A percentile compares a stretch with the other conserved stretches of the same genome.
Conservation (phyloP, 78 protist genomes). For the Dictyostelium citrinum region DNA sequence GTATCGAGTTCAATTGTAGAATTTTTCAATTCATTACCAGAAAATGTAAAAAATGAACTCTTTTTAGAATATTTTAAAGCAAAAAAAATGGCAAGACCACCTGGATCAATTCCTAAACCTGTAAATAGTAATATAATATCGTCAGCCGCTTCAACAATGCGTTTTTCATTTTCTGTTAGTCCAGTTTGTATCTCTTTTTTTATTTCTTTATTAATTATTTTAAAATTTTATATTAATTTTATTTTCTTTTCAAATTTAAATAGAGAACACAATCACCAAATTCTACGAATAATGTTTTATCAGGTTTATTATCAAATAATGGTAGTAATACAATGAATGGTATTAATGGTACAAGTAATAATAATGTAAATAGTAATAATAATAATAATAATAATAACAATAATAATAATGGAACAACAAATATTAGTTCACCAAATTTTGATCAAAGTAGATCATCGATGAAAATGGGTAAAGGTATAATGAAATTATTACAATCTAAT, state of each 20-base stretch:
- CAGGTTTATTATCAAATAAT: constrained; percentile 22
- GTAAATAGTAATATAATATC: neutral
- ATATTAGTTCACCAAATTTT: neutral
- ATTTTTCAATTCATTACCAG: constrained; percentile 53
- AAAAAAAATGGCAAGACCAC: constrained; percentile 32
- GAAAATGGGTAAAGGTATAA: constrained; percentile 48
- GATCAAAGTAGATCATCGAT: constrained; percentile 14
- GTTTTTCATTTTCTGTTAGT: constrained; percentile 64
- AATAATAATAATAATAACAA: constrained; percentile 8
- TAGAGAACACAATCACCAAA: constrained; percentile 54
- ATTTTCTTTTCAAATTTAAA: neutral
- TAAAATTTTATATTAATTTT: neutral
- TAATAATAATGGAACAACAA: neutral
- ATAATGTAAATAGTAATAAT: neutral
- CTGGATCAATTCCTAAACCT: neutral
- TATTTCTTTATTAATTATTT: too few relatives aligned
- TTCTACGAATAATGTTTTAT: constrained; percentile 38
- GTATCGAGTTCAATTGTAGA: neutral
- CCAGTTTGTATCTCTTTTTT: constrained; percentile 7
- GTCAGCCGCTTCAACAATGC: constrained; percentile 67
- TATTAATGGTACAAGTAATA: neutral
- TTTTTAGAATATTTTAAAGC: constrained; percentile 30
- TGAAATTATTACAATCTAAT: constrained; percentile 41
- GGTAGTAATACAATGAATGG: neutral
- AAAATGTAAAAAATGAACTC: constrained; percentile 51